A percentile compares a stretch with the other conserved stretches of the same genome.
These are phyloP conservation scores for Thelonectria blattea DNA, from an alignment of 2,329 filamentous ascomycete species.

Conservation along the genomic window DNA sequence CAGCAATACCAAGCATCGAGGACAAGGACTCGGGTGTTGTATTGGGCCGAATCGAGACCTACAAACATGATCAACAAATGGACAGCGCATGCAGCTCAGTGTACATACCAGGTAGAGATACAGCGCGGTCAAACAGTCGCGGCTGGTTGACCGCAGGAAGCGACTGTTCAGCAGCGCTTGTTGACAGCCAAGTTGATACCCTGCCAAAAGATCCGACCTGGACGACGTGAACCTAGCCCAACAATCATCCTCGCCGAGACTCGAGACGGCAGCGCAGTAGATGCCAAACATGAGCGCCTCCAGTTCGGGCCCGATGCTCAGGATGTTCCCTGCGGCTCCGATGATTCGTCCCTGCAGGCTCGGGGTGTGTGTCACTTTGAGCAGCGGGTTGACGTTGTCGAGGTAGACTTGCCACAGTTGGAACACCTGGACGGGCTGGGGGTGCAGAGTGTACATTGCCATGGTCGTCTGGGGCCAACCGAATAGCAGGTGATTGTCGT, in stretches of 20 bases:
- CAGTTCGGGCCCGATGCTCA: constrained; percentile 46
- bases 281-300: constrained; percentile 64
- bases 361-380: constrained; percentile 63
- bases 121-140: constrained; percentile 61
- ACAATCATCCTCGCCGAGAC: constrained; percentile 52
- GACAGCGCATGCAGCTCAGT: background rate
- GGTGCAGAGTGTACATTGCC: constrained; percentile 58
- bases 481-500: constrained; percentile 59
- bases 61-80: background rate
- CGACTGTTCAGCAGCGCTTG: constrained; percentile 59
- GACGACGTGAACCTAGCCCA: constrained; percentile 46
- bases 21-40: constrained; percentile 58
- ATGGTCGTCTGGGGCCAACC: constrained; percentile 49
- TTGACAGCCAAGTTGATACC: constrained; percentile 56
- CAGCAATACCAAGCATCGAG: constrained; percentile 57
- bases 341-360: constrained; percentile 59
- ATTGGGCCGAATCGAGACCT: constrained; percentile 54
- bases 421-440: constrained; percentile 51
- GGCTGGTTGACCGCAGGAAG: constrained; percentile 56
- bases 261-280: constrained; percentile 51
- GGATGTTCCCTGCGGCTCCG: constrained; percentile 52
- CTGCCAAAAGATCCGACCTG: constrained; percentile 48
- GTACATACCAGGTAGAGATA: constrained; percentile 61
- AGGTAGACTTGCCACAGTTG: constrained; percentile 63
- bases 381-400: constrained; percentile 62